phyloP scores from a whole-genome alignment of 2,329 filamentous ascomycete species.

The Aspergillus tanneri region DNA sequence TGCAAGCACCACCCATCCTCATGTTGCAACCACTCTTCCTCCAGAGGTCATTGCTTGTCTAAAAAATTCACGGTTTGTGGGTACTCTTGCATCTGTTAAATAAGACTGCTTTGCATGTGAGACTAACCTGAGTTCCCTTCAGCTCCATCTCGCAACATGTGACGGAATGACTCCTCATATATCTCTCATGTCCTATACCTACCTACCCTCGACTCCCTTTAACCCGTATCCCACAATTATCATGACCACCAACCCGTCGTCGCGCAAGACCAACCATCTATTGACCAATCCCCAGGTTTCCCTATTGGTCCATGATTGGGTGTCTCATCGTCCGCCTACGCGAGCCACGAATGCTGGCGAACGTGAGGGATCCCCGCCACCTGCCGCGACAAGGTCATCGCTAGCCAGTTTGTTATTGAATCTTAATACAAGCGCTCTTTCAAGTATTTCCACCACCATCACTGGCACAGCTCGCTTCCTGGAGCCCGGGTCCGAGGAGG shows the following conservation, averaged over 20 bases:
- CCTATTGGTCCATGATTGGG: constrained; percentile 96
- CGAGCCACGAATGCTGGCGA: constrained; percentile 55
- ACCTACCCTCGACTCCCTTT: constrained; percentile 76
- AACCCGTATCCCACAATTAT: constrained; percentile 77
- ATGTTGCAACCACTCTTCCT: constrained; percentile 69
- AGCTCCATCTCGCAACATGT: constrained; percentile 96
- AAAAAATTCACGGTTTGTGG: constrained; percentile 90
- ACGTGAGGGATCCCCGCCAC: constrained; percentile 62
- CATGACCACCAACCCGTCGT: constrained; percentile 82
- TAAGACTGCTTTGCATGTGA: neutral
- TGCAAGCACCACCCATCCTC: constrained; percentile 69
- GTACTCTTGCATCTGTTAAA: constrained; percentile 30
- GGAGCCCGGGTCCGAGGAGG: constrained; percentile 71
- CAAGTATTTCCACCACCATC: constrained; percentile 88
- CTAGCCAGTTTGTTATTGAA: constrained; percentile 82
- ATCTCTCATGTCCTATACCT: constrained; percentile 98
- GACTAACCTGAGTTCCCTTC: constrained; percentile 13
- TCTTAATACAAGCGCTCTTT: constrained; percentile 84
- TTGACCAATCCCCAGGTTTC: constrained; percentile 82
- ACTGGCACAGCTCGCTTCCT: constrained; percentile 81
- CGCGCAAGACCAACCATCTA: constrained; percentile 72
- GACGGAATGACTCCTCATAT: constrained; percentile 81
- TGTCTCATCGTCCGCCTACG: constrained; percentile 84
- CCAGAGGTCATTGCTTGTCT: constrained; percentile 85
- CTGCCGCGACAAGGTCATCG: constrained; percentile 64